Percentiles rank a stretch among this genome's conserved stretches.
These are phyloP conservation scores for Apiotrichum domesticum DNA, from an alignment of 1,284 basidiomycete genomes.

Conservation along the genomic window DNA sequence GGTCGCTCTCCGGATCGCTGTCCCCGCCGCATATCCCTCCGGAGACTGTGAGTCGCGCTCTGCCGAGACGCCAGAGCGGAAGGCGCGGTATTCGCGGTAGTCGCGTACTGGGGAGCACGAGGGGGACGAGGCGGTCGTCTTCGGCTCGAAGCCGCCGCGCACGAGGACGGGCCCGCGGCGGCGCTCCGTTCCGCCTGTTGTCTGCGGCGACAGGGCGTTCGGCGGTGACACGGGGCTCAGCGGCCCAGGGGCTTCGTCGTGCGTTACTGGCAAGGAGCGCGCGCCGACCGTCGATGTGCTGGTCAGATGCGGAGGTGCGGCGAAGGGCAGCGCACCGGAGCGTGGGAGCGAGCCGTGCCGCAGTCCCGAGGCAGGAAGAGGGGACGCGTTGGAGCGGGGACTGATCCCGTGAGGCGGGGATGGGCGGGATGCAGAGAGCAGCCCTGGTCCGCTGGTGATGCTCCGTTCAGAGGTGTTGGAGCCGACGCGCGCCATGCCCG, in stretches of 20 bases:
- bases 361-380: not conserved
- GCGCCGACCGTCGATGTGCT: not conserved
- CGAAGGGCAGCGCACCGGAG: not conserved
- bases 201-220: slow-evolving; percentile 28
- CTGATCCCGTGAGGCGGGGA: not conserved
- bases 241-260: not conserved
- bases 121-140: slow-evolving; percentile 14
- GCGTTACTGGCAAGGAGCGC: not conserved
- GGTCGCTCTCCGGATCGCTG: not conserved
- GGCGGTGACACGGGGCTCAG: not conserved
- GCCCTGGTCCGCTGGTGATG: not conserved
- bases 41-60: slow-evolving; percentile 7
- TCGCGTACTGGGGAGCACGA: slow-evolving; percentile 23
- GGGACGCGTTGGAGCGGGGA: not conserved
- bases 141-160: slow-evolving; percentile 39
- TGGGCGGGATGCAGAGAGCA: slow-evolving; percentile 3
- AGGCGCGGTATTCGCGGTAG: not conserved
- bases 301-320: not conserved
- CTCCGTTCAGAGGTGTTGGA: not conserved
- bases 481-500: not conserved
- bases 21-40: not conserved
- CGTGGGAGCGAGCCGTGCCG: slow-evolving; percentile 1
- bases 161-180: slow-evolving; percentile 42
- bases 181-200: slow-evolving; percentile 23
- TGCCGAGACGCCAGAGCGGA: slow-evolving; percentile 1